Percentiles rank a stretch among this genome's conserved stretches.
Evolutionary conservation across 2,329 filamentous ascomycete species (phyloP).

Genomic region (Arachnomyces sp.): DNA sequence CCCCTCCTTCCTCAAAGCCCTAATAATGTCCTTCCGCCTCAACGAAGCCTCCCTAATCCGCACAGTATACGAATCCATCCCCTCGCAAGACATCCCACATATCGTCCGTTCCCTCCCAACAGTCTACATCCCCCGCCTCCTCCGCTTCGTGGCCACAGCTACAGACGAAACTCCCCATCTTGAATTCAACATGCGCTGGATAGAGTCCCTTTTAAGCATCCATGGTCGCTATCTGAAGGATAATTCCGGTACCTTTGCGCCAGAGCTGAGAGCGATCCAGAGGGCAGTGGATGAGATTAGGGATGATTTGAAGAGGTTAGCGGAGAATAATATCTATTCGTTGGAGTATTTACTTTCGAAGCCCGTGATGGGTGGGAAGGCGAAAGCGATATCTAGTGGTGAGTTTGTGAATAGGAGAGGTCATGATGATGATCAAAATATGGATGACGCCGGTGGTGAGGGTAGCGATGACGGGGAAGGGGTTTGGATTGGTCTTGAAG

Average conservation of each 20-base stretch:
- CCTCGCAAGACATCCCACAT: constrained; percentile 63
- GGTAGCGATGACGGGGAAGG: constrained; percentile 37
- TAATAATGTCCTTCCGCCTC: constrained; percentile 95
- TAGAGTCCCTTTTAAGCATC: constrained; percentile 68
- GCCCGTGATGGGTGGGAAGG: constrained; percentile 31
- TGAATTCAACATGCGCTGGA: constrained; percentile 91
- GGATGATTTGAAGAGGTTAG: constrained; percentile 70
- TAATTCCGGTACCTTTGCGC: constrained; percentile 67
- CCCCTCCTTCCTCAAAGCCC: constrained; percentile 65
- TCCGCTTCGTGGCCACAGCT: constrained; percentile 80
- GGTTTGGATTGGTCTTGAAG: constrained; percentile 50
- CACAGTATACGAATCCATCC: constrained; percentile 76
- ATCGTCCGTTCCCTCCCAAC: constrained; percentile 71
- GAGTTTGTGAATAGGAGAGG: constrained; percentile 10
- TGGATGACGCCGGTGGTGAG: constrained; percentile 21
- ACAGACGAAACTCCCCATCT: constrained; percentile 87
- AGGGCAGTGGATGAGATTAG: constrained; percentile 72
- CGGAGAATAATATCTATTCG: constrained; percentile 81
- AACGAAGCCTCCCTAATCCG: constrained; percentile 77
- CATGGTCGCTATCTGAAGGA: constrained; percentile 82
- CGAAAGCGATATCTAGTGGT: constrained; percentile 20
- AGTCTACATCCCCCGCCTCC: constrained; percentile 75
- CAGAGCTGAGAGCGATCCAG: constrained; percentile 75
- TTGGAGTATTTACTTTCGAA: constrained; percentile 69
- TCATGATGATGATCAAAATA: constrained; percentile 20